Percentiles rank a stretch among this genome's conserved stretches.
phyloP scores from a whole-genome alignment of 148 eudicot species.

The Rhododendron vialii region DNA sequence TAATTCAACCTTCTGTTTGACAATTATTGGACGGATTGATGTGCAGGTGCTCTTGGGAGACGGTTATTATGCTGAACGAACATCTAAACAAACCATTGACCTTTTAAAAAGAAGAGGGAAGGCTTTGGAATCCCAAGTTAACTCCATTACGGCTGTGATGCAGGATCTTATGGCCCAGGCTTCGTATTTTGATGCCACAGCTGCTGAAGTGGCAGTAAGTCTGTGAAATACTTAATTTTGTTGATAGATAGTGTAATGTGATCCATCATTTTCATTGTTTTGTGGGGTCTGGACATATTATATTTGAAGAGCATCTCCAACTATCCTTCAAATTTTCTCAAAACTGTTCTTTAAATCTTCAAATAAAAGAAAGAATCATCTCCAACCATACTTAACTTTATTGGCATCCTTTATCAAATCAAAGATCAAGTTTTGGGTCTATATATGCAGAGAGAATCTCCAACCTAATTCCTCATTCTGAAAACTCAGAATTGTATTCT shows the following conservation, averaged over 20 bases:
- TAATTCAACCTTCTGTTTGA: not conserved
- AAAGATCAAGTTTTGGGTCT: not conserved
- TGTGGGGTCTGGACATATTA: not conserved
- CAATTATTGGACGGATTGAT: not conserved
- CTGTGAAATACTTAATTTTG: not conserved
- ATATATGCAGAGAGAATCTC: not conserved
- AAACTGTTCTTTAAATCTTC: not conserved
- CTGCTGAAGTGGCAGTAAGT: conserved; percentile 70
- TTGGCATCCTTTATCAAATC: not conserved
- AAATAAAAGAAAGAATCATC: not conserved
- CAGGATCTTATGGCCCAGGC: conserved; percentile 74
- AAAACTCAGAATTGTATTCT: not conserved
- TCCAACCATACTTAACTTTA: not conserved
- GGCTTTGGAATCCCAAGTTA: conserved; percentile 59
- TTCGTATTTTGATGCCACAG: conserved; percentile 75
- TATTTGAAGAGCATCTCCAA: not conserved
- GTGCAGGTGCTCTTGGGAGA: conserved; percentile 84
- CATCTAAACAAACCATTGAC: conserved; percentile 82
- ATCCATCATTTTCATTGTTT: not conserved
- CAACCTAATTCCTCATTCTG: not conserved
- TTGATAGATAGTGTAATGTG: not conserved
- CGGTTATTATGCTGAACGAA: conserved; percentile 81
- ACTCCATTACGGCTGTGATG: conserved; percentile 64
- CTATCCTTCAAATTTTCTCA: not conserved
- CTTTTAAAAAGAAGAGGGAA: conserved; percentile 84